Base-by-base conservation (phyloP, 2,329 filamentous ascomycete species). In the Domatiomyces catenatus region DNA sequence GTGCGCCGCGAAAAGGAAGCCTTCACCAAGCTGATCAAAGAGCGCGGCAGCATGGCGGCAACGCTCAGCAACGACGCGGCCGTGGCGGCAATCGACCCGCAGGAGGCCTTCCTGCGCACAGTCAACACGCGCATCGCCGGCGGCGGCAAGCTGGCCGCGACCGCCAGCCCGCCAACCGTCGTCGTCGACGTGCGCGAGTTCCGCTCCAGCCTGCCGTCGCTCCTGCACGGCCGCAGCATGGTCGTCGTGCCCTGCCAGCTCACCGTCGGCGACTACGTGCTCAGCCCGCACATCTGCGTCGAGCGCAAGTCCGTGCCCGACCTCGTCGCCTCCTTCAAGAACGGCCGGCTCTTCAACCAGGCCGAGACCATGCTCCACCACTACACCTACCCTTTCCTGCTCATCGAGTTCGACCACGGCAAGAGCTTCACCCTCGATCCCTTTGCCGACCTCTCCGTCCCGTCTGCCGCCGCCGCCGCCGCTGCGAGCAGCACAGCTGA, bases 321-420 rank as follows among this genome's bases (percentile, higher is more conserved):
- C 69, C 71, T 98, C 45, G 90, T 96, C 66, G 82, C 82, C 50
- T 95, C 88, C 0, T 88, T 98, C 69, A 83, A 83, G 58, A 89
- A 94, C 64, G 92, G 92, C 10, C 83, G 92, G 1, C 76, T 98
- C 12, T 98, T 87, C 71, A 86, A 80, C 59, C 92, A 98, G 71
- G 84, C 84, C 42, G 90, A 96, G 67, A 81, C 84, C 46, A 96
- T 98, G 90, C 83, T 93, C 52, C 80, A 86, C 64, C 82, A 96
- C 69, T 98, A 98, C 76, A 84, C 84, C 62, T 81, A 69, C 57
- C 84, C 88, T 0, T 86, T 96, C 78, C 79, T 98, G 5, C 78
- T 98, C 44, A 96, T 98, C 62, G 92, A 98, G 67, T 98, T 98
- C 65, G 89, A 95, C 64, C 85, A 94, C 64, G 90, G 94, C 70